Base-by-base conservation (phyloP, 2,329 filamentous ascomycete species). In the Colletotrichum noveboracense region DNA sequence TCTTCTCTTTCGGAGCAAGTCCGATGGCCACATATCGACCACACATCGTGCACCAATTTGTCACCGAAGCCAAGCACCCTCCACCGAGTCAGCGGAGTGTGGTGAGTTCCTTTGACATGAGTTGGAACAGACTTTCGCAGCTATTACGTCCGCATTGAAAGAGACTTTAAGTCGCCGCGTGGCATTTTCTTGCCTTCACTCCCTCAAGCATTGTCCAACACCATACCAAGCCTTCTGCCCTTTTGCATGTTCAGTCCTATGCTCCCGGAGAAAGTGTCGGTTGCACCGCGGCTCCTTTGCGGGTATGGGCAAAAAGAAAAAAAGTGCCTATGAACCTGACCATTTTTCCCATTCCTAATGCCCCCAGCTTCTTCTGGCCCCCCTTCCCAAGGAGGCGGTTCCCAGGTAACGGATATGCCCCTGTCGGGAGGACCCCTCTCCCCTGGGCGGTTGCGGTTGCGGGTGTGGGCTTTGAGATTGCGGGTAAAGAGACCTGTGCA, bases 271-370 rank as follows among this genome's bases (percentile, higher is more conserved):
- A 68, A 75, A 72, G 73, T 55, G 21, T 75, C 73, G 73, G 73
- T 32, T 58, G 26, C 61, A 75, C 56, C 56, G 66, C 70, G 74
- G 70, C 71, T 74, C 65, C 71, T 70, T 66, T 74, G 70, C 65
- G 71, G 65, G 43, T 38, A 12, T 67, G 26, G 30, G 38, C 38
- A 43, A 43, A 43, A 43, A 32, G 4, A 9, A 7, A 34, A 24
- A 62, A 24, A 10, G 36, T 12, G 30, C 21, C 21, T 58, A 4
- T 58, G 21, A 58, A 58, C 55, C 13, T 48, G 38, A 48, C 38
- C 18, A n/a, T n/a, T 48, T 43, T 48, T 48, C 38, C 9, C 38
- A 48, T 48, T 6, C 38, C 38, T 48, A 48, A 43, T 48, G 9
- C 38, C 38, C 38, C 38, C 38, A n/a, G 18, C 18, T n/a, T 48